Evolutionary conservation across 1,284 basidiomycete genomes (phyloP).

Genomic region (Puccinia novopanici): DNA sequence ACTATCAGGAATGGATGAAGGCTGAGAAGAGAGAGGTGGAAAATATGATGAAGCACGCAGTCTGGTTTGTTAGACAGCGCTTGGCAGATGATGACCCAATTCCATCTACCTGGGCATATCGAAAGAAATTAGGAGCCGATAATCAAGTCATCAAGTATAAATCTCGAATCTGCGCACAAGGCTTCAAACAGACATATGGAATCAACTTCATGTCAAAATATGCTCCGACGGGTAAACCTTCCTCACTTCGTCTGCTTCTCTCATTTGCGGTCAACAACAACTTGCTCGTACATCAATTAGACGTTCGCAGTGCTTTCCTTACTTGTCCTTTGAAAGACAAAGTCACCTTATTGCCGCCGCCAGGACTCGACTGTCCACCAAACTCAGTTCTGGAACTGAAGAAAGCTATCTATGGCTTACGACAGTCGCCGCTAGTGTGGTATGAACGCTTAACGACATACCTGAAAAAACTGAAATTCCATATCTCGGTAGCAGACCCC

Average conservation of each 20-base stretch:
- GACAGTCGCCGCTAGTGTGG: background rate
- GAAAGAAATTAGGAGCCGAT: no score
- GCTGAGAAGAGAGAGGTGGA: background rate
- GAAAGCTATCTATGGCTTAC: background rate
- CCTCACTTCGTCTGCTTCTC: background rate
- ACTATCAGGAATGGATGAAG: background rate
- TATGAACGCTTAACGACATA: background rate
- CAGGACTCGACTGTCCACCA: background rate
- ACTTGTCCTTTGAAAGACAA: background rate
- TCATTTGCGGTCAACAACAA: background rate
- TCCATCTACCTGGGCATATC: no score
- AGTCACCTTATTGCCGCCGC: background rate
- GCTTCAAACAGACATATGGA: background rate
- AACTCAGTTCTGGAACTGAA: background rate
- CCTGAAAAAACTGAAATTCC: background rate
- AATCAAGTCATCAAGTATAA: background rate
- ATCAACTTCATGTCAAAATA: no score
- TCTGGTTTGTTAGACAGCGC: background rate
- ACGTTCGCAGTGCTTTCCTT: no score
- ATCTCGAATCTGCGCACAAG: background rate
- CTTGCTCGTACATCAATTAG: conserved; percentile 5
- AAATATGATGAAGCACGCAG: background rate
- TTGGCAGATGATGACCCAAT: background rate
- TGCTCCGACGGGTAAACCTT: background rate
- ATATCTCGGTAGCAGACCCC: background rate